These are phyloP conservation scores for Intubia oerlemansii DNA, from an alignment of 2,329 filamentous ascomycete species.

Conservation along the genomic window DNA sequence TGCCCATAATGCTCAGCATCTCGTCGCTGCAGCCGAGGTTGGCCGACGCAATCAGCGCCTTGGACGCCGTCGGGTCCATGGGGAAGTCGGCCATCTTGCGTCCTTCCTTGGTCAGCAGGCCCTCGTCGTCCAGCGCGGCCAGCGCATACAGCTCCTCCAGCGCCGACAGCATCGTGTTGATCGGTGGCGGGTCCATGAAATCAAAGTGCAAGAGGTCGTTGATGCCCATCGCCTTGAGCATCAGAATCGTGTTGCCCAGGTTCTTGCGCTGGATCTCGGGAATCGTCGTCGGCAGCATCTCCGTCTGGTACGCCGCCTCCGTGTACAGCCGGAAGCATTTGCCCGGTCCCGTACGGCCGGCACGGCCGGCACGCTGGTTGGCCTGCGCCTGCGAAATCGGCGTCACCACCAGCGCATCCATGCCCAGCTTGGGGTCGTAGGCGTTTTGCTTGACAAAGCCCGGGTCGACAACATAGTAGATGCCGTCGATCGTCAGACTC, in stretches of 20 bases:
- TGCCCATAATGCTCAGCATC: slow-evolving; percentile 80
- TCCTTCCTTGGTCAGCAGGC: slow-evolving; percentile 72
- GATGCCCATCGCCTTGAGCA: slow-evolving; percentile 98
- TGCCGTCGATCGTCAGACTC: slow-evolving; percentile 91
- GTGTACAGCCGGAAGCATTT: slow-evolving; percentile 95
- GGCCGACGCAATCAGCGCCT: slow-evolving; percentile 64
- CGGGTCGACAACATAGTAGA: slow-evolving; percentile 92
- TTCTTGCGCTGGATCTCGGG: slow-evolving; percentile 96
- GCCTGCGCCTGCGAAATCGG: slow-evolving; percentile 95
- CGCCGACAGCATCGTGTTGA: slow-evolving; percentile 93
- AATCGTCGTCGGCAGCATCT: slow-evolving; percentile 91
- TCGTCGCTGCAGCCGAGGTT: slow-evolving; percentile 84
- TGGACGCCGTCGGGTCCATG: slow-evolving; percentile 85
- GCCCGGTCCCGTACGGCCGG: slow-evolving; percentile 82
- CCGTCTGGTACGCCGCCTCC: slow-evolving; percentile 82
- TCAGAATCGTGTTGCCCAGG: slow-evolving; percentile 76
- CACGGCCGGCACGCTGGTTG: slow-evolving; percentile 80
- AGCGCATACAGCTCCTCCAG: slow-evolving; percentile 88
- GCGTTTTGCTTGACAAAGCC: slow-evolving; percentile 97
- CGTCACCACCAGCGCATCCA: slow-evolving; percentile 90
- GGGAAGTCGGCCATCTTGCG: slow-evolving; percentile 98
- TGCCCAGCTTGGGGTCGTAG: slow-evolving; percentile 90
- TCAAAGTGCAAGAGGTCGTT: slow-evolving; percentile 95
- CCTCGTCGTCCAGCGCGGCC: slow-evolving; percentile 84
- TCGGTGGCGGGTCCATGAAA: slow-evolving; percentile 96